Percentiles rank a stretch among this genome's conserved stretches.
Evolutionary conservation across 1,284 basidiomycete genomes (phyloP).

Genomic region (Albatrellus sp.): DNA sequence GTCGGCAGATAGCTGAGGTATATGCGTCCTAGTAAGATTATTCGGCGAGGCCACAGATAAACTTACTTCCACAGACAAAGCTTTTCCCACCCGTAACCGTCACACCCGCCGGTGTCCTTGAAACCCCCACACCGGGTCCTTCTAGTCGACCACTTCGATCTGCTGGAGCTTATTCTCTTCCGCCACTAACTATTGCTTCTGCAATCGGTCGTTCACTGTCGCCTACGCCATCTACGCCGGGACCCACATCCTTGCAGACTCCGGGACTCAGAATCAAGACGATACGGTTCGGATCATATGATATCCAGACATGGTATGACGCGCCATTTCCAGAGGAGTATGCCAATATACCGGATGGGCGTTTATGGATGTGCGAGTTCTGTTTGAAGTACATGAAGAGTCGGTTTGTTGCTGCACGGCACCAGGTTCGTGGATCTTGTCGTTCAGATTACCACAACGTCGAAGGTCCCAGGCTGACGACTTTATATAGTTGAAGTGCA

Average conservation of each 20-base stretch:
- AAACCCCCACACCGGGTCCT: slow-evolving; percentile 39
- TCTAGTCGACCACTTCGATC: slow-evolving; percentile 58
- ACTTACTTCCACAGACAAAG: slow-evolving; percentile 31
- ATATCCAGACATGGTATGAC: slow-evolving; percentile 98
- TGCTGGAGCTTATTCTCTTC: slow-evolving; percentile 22
- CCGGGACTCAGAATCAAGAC: slow-evolving; percentile 62
- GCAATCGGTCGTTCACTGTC: slow-evolving; percentile 18
- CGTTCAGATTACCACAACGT: neutral
- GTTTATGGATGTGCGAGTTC: slow-evolving; percentile 95
- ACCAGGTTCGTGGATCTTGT: slow-evolving; percentile 51
- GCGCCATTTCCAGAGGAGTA: slow-evolving; percentile 99
- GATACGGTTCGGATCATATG: slow-evolving; percentile 89
- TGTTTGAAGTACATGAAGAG: slow-evolving; percentile 99
- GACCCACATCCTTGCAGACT: slow-evolving; percentile 22
- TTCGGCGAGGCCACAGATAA: slow-evolving; percentile 1
- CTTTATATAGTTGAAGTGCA: slow-evolving; percentile 76
- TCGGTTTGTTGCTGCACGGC: slow-evolving; percentile 76
- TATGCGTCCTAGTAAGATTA: slow-evolving; percentile 10
- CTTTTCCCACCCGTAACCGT: slow-evolving; percentile 30
- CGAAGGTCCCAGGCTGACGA: neutral
- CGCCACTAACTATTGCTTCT: slow-evolving; percentile 10
- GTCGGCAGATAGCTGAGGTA: slow-evolving; percentile 62
- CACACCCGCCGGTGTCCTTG: slow-evolving; percentile 23
- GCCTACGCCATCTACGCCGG: slow-evolving; percentile 22
- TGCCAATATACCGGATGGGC: slow-evolving; percentile 83